Evolutionary conservation across 139 green algal genomes (phyloP), one percentile per base, ranked within the genome.

Genomic region (Ettlia oleoabundans): DNA sequence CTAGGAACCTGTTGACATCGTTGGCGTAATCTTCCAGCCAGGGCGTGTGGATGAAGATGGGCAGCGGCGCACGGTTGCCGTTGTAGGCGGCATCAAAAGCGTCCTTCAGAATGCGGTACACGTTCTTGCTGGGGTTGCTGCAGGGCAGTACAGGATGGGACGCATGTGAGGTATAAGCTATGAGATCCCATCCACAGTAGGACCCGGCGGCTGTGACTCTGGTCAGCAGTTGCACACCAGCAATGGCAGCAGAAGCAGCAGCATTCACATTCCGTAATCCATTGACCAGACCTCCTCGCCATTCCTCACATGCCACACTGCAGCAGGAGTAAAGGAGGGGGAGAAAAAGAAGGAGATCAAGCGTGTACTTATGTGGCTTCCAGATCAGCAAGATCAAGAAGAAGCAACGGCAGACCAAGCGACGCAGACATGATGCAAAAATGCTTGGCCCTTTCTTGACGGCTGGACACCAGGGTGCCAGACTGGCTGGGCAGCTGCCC

Each of bases 401-500:
- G n/a, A n/a, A n/a, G n/a, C n/a, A n/a, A n/a, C n/a, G n/a, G n/a
- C n/a, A n/a, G n/a, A n/a, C n/a, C n/a, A n/a, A n/a, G n/a, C n/a
- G n/a, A n/a, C n/a, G n/a, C n/a, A n/a, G n/a, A n/a, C n/a, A n/a
- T n/a, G n/a, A n/a, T n/a, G n/a, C n/a, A n/a, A n/a, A n/a, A n/a
- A n/a, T n/a, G n/a, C n/a, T n/a, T n/a, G 47, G 47, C 47, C 47
- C 47, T 15, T 10, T 10, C 47, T 24, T 58, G 15, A 58, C 15
- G 13, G 13, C 10, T 58, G 47, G 47, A 58, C 13, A 24, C 10
- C 13, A 15, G 47, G 13, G 47, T 58, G 47, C 15, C 47, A n/a
- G n/a, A n/a, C 47, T 61, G 26, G 21, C 18, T 58, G 0, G n/a
- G 28, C 42, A 82, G 77, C 10, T 65, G 8, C 77, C 77, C 77